Conservation (phyloP, 306 rosid genomes). For the Pueraria montana region DNA sequence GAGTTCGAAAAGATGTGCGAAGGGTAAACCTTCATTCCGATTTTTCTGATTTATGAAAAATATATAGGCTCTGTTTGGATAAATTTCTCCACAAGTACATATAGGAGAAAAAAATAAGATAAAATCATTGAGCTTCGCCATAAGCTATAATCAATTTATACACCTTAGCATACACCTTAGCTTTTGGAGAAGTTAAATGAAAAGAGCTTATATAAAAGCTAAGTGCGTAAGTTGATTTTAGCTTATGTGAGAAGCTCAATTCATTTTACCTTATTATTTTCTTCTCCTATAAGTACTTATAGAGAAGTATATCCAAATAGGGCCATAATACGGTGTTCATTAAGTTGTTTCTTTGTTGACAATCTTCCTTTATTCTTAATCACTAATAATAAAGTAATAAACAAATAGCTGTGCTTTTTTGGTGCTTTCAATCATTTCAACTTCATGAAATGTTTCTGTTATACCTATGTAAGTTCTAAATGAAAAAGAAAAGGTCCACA, state of each 20-base stretch:
- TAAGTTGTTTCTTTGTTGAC: slow-evolving; percentile 34
- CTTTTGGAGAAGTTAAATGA: too few relatives aligned
- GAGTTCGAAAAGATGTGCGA: slow-evolving; percentile 60
- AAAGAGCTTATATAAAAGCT: too few relatives aligned
- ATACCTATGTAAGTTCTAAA: background rate
- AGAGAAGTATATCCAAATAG: background rate
- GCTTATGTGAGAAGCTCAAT: background rate
- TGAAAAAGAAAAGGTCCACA: background rate
- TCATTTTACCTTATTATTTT: background rate
- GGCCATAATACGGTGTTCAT: background rate
- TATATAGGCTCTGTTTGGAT: background rate
- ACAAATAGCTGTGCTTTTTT: slow-evolving; percentile 9
- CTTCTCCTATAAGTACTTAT: background rate
- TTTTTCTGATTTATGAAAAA: slow-evolving; percentile 33
- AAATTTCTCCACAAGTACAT: background rate
- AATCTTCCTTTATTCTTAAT: slow-evolving; percentile 36
- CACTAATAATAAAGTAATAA: slow-evolving; percentile 5
- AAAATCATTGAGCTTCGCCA: background rate
- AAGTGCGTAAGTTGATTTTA: too few relatives aligned
- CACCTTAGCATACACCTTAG: too few relatives aligned
- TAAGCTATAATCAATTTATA: background rate
- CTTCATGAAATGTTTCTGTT: slow-evolving; percentile 27
- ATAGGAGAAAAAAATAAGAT: background rate
- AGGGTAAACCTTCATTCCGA: slow-evolving; percentile 64
- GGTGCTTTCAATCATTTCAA: slow-evolving; percentile 42